These are phyloP conservation scores for Boletus reticuloceps DNA, from an alignment of 768 basidiomycete genomes.

Conservation along the genomic window DNA sequence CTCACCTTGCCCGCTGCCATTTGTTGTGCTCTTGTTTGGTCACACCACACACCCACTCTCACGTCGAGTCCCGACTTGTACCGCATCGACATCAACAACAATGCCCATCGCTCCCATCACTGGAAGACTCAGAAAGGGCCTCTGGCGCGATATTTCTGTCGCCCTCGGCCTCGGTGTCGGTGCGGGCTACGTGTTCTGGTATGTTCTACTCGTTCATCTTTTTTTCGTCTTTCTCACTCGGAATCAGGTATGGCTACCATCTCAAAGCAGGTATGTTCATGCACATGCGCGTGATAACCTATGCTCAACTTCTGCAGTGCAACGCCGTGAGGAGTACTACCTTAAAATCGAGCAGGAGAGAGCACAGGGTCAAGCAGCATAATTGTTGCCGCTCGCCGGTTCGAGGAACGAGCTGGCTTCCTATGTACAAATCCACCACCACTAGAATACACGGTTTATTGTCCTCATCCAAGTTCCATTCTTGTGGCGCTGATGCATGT, in stretches of 20 bases:
- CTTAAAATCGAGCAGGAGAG: constrained; percentile 73
- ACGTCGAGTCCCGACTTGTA: constrained; percentile 23
- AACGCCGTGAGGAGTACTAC: constrained; percentile 82
- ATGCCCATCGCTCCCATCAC: constrained; percentile 92
- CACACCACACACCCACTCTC: constrained; percentile 5
- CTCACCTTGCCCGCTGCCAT: constrained; percentile 12
- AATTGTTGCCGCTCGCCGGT: background rate
- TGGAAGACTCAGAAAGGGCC: constrained; percentile 89
- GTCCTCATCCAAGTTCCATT: constrained; percentile 9
- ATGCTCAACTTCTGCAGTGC: constrained; percentile 49
- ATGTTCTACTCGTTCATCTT: constrained; percentile 30
- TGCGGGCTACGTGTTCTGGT: constrained; percentile 84
- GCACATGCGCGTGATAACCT: constrained; percentile 1
- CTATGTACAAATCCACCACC: constrained; percentile 10
- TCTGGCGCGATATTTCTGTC: constrained; percentile 81
- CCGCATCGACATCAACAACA: constrained; percentile 28
- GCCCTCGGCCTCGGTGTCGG: constrained; percentile 75
- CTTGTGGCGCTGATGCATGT: constrained; percentile 9
- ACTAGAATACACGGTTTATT: constrained; percentile 13
- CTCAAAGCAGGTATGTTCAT: constrained; percentile 62
- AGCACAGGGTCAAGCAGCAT: constrained; percentile 18
- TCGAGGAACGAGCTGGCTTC: background rate
- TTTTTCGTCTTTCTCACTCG: constrained; percentile 24
- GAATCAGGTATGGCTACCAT: constrained; percentile 76
- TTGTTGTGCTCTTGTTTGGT: constrained; percentile 35